These are phyloP conservation scores for Solanum lycopersicoides DNA, from an alignment of 257 asterid genomes.

Conservation along the genomic window DNA sequence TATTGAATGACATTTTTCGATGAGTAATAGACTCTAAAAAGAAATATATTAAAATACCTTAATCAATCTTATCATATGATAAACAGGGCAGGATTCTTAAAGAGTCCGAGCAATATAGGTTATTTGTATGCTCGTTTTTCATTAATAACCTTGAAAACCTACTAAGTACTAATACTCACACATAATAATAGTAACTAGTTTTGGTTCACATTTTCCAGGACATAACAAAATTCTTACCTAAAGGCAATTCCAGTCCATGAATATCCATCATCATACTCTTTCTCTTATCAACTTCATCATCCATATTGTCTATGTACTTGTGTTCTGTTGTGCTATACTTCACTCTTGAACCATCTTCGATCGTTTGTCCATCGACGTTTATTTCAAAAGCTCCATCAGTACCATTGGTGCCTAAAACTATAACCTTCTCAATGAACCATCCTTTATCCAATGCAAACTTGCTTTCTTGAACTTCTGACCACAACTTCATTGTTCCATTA, in stretches of 20 bases:
- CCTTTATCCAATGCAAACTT: conserved; percentile 1
- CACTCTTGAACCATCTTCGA: neutral
- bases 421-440: conserved; percentile 8
- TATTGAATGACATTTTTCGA: too few relatives aligned
- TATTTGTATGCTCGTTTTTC: neutral
- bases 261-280: conserved; percentile 1
- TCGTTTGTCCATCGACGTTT: neutral
- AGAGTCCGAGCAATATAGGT: too few relatives aligned
- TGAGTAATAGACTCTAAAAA: too few relatives aligned
- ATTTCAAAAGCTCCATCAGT: neutral
- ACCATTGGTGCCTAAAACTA: neutral
- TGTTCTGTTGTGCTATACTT: neutral
- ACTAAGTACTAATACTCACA: neutral
- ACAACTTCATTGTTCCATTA: neutral
- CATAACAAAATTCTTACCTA: conserved; percentile 1
- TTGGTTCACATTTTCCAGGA: neutral
- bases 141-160: neutral
- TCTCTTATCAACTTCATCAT: neutral
- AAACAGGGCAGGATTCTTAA: too few relatives aligned
- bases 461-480: conserved; percentile 5
- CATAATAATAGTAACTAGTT: neutral
- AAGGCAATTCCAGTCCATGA: neutral
- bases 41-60: too few relatives aligned
- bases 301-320: neutral
- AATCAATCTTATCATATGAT: too few relatives aligned